phyloP scores from a whole-genome alignment of 2,329 filamentous ascomycete species.

The Ophiostoma himal-ulmi region DNA sequence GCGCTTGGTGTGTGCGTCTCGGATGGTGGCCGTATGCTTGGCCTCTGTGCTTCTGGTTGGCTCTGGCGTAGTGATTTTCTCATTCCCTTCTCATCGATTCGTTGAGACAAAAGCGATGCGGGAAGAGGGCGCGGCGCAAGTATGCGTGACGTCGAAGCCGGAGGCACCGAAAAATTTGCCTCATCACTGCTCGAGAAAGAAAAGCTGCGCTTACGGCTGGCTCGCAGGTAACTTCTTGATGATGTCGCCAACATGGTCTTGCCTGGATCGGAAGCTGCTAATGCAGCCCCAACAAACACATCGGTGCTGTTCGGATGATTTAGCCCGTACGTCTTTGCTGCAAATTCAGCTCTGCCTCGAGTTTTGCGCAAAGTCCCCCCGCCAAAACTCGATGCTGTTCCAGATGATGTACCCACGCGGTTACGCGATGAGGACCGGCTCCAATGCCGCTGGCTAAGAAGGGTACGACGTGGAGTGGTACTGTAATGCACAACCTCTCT shows the following conservation, averaged over 20 bases:
- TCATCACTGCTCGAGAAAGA: constrained; percentile 26
- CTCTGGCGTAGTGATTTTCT: constrained; percentile 19
- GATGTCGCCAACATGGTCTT: background rate
- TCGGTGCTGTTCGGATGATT: background rate
- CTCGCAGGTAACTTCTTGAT: constrained; percentile 16
- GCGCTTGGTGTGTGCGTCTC: background rate
- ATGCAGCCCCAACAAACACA: background rate
- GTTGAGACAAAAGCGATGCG: constrained; percentile 35
- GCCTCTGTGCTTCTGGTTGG: background rate
- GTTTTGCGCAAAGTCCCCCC: background rate
- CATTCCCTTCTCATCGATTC: constrained; percentile 29
- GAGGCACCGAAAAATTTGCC: constrained; percentile 27
- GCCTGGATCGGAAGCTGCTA: background rate
- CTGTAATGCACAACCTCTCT: background rate
- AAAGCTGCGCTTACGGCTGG: constrained; percentile 13
- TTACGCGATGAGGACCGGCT: background rate
- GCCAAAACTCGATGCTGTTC: background rate
- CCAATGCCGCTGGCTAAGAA: constrained; percentile 19
- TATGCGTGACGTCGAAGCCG: background rate
- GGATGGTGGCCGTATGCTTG: constrained; percentile 1
- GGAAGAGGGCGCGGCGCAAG: background rate
- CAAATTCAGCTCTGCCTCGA: background rate
- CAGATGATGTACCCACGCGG: background rate
- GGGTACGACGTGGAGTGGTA: constrained; percentile 7
- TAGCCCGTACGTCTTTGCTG: background rate